Conservation (phyloP, 257 asterid species). For the Handroanthus guayacan region DNA sequence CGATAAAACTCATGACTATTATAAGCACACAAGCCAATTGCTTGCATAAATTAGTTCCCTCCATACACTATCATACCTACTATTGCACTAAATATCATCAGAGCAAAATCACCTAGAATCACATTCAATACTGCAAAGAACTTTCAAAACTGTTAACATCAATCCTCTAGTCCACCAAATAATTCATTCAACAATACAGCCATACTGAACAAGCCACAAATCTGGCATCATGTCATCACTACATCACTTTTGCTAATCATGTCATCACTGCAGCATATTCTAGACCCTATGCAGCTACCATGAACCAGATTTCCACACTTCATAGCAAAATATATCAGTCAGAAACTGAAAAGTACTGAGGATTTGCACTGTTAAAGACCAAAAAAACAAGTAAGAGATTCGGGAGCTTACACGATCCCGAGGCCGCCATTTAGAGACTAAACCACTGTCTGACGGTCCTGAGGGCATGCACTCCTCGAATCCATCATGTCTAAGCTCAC, state of each 20-base stretch:
- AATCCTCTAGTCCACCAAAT: constrained; percentile 18
- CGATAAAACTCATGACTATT: background rate
- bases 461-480: constrained; percentile 82
- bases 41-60: background rate
- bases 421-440: constrained; percentile 96
- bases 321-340: background rate
- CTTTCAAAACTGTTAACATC: background rate
- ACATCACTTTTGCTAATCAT: constrained; percentile 9
- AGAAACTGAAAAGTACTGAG: constrained; percentile 6
- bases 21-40: background rate
- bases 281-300: constrained; percentile 1
- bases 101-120: constrained; percentile 22
- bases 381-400: constrained; percentile 4
- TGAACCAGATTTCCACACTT: background rate
- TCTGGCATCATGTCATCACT: constrained; percentile 24
- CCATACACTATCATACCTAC: constrained; percentile 13
- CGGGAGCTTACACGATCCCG: constrained; percentile 75
- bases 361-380: background rate
- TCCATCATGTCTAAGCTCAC: constrained; percentile 93
- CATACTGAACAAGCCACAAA: constrained; percentile 1
- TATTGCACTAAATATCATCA: background rate
- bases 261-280: background rate
- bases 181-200: background rate
- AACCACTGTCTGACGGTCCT: constrained; percentile 89
- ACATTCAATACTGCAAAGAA: constrained; percentile 6